phyloP scores from a whole-genome alignment of 2,329 filamentous ascomycete genomes.

The Emmonsiellopsis sp. region DNA sequence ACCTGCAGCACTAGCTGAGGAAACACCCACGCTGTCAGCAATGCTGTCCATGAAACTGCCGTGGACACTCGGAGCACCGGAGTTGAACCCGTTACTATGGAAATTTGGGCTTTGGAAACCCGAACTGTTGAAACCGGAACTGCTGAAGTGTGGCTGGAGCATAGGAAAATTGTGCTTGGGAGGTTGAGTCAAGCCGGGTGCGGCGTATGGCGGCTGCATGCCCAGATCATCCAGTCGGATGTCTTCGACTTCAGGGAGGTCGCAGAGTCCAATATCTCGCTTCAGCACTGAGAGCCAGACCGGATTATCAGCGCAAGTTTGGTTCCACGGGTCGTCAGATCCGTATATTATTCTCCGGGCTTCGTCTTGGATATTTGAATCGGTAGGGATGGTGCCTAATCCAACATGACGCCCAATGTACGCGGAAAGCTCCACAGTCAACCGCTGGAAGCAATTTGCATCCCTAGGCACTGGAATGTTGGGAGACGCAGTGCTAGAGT shows the following conservation, averaged over 20 bases:
- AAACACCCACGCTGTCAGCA: slow-evolving; percentile 18
- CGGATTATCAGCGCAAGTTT: slow-evolving; percentile 39
- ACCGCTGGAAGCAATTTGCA: slow-evolving; percentile 32
- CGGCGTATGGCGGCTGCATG: slow-evolving; percentile 34
- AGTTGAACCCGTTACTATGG: slow-evolving; percentile 22
- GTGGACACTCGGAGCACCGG: slow-evolving; percentile 25
- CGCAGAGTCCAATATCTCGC: slow-evolving; percentile 30
- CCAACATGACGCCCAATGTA: slow-evolving; percentile 27
- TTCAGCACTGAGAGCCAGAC: slow-evolving; percentile 37
- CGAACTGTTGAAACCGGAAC: slow-evolving; percentile 19
- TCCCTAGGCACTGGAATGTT: slow-evolving; percentile 22
- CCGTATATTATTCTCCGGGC: slow-evolving; percentile 22
- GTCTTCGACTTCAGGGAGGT: slow-evolving; percentile 21
- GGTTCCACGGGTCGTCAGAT: slow-evolving; percentile 24
- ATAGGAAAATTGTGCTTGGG: slow-evolving; percentile 22
- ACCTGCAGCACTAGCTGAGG: slow-evolving; percentile 24
- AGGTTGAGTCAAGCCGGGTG: slow-evolving; percentile 23
- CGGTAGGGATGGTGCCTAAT: slow-evolving; percentile 26
- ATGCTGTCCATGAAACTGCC: slow-evolving; percentile 21
- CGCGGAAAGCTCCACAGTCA: slow-evolving; percentile 30
- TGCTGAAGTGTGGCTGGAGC: slow-evolving; percentile 11
- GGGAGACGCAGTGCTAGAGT: not conserved
- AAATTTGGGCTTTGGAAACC: slow-evolving; percentile 25
- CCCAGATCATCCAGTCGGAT: slow-evolving; percentile 29
- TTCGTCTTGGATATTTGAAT: slow-evolving; percentile 21